Conservation (phyloP, 106 monocot species). For the Dioscorea zingiberensis region DNA sequence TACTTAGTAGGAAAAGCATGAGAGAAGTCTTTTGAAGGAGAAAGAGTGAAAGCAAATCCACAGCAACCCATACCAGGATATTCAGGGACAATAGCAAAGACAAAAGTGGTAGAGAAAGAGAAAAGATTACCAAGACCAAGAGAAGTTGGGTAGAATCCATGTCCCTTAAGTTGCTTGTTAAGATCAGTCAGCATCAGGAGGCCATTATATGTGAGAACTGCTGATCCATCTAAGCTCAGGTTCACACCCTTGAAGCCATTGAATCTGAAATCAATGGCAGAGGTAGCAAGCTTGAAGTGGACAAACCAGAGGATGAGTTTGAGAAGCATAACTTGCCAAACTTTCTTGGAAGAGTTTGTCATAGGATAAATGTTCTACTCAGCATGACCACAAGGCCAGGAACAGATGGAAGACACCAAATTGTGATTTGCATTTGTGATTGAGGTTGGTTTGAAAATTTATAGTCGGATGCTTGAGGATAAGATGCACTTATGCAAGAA, state of each 20-base stretch:
- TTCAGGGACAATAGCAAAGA: not conserved
- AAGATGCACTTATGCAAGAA: too few species aligned
- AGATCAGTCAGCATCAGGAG: constrained; percentile 12
- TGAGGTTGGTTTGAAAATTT: too few species aligned
- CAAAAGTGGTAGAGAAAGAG: constrained; percentile 12
- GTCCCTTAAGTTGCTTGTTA: constrained; percentile 1
- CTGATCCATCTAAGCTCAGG: constrained; percentile 13
- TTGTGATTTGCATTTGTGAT: too few species aligned
- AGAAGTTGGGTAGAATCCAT: constrained; percentile 14
- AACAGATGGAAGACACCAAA: too few species aligned
- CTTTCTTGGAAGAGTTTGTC: not conserved
- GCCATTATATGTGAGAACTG: constrained; percentile 9
- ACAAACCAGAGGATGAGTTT: not conserved
- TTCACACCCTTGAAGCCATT: constrained; percentile 18
- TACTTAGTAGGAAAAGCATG: not conserved
- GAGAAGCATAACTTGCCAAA: not conserved
- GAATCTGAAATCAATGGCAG: not conserved
- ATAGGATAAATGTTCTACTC: too few species aligned
- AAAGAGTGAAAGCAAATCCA: constrained; percentile 1
- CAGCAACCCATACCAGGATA: not conserved
- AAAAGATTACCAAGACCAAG: not conserved
- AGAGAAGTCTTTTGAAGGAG: not conserved
- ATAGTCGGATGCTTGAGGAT: too few species aligned
- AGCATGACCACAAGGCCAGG: too few species aligned
- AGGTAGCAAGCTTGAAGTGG: not conserved